Conservation (phyloP, 352 stramenopile genomes). For the Stramenopiles sp. region DNA sequence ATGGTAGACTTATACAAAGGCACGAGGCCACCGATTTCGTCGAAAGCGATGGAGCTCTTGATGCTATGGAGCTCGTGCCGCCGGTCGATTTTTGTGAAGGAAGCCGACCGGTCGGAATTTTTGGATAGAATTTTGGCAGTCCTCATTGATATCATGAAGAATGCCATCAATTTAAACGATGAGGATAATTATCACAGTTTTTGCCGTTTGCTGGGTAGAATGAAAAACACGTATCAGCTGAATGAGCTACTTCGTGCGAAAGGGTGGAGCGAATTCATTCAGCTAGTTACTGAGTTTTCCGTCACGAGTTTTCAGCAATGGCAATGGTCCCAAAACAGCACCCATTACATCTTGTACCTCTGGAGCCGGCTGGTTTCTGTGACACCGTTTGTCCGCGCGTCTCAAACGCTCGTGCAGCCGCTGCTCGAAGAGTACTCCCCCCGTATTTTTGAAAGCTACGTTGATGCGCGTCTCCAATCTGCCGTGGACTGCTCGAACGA, state of each 20-base stretch:
- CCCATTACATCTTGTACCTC: constrained; percentile 87
- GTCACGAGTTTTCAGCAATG: constrained; percentile 82
- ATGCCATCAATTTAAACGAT: constrained; percentile 85
- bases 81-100: constrained; percentile 83
- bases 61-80: constrained; percentile 83
- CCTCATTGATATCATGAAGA: constrained; percentile 76
- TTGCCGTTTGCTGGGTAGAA: constrained; percentile 78
- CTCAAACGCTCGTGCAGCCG: background rate
- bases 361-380: constrained; percentile 85
- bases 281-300: constrained; percentile 82
- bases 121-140: constrained; percentile 69
- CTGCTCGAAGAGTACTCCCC: background rate
- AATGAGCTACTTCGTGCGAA: constrained; percentile 87
- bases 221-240: constrained; percentile 97
- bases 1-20: constrained; percentile 91
- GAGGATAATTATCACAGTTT: constrained; percentile 98
- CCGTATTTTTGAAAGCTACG: background rate
- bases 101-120: constrained; percentile 82
- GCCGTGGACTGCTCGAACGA: constrained; percentile 40
- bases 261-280: constrained; percentile 87
- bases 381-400: constrained; percentile 74
- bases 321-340: constrained; percentile 66
- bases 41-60: constrained; percentile 82
- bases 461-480: background rate
- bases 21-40: constrained; percentile 67